Conservation (phyloP, 495 filamentous ascomycete genomes). For the Aspergillus leporis region DNA sequence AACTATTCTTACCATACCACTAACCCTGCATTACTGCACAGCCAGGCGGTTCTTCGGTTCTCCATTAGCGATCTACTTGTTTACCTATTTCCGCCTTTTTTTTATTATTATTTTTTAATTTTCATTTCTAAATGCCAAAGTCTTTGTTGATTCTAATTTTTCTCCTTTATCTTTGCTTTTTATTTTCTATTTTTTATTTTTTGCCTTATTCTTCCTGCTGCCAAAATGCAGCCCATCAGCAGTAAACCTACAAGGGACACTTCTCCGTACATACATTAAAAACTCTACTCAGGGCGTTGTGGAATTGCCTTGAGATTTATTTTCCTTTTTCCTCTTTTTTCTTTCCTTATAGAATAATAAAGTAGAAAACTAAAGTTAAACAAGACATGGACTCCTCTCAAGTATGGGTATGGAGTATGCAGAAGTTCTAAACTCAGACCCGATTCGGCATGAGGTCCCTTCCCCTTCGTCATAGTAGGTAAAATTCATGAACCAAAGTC, state of each 20-base stretch:
- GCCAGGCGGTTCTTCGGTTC: constrained; percentile 5
- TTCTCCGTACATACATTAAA: no score
- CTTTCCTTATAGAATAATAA: no score
- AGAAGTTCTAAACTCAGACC: background rate
- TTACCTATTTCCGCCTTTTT: background rate
- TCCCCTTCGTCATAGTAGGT: background rate
- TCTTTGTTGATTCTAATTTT: constrained; percentile 2
- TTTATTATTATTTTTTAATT: background rate
- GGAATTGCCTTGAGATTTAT: no score
- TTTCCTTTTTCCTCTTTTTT: no score
- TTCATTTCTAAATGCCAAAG: background rate
- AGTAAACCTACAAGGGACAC: no score
- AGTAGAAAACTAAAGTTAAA: background rate
- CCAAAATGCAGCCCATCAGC: no score
- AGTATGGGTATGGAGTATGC: background rate
- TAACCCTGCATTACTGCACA: constrained; percentile 14
- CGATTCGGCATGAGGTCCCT: background rate
- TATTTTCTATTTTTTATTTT: background rate
- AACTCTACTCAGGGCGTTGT: no score
- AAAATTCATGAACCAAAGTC: constrained; percentile 5
- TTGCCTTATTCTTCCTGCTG: no score
- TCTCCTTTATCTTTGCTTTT: constrained; percentile 1
- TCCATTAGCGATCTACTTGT: background rate
- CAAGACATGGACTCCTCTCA: no score
- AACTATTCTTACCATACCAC: constrained; percentile 9